Conservation (phyloP, 2,329 filamentous ascomycete genomes). For the Stachybotrys elegans region DNA sequence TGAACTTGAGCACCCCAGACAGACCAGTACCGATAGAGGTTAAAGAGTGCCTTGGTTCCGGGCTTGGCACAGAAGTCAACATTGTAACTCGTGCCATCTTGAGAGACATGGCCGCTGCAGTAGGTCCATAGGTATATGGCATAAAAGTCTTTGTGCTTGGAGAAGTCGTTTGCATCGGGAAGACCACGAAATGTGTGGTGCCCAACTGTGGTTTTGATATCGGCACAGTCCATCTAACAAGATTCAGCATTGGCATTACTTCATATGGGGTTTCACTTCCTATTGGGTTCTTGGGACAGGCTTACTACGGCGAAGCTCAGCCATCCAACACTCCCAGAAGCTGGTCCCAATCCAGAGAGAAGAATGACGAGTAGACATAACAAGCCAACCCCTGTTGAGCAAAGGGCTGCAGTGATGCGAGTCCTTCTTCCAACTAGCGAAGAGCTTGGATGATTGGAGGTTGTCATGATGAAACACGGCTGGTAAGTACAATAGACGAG, state of each 20-base stretch:
- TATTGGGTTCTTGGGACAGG: too few species aligned
- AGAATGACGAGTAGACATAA: not conserved
- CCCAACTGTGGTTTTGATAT: conserved; percentile 1
- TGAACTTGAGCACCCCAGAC: not conserved
- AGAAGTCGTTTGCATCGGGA: conserved; percentile 7
- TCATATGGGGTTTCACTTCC: too few species aligned
- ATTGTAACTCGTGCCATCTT: not conserved
- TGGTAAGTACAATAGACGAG: too few species aligned
- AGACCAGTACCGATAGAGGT: conserved; percentile 1
- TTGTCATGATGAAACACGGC: not conserved
- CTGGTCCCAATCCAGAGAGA: not conserved
- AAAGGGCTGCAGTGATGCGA: not conserved
- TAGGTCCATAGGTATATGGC: conserved; percentile 4
- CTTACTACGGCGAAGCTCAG: not conserved
- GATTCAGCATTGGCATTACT: too few species aligned
- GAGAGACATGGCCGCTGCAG: conserved; percentile 3
- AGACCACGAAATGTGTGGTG: conserved; percentile 3
- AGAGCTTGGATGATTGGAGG: not conserved
- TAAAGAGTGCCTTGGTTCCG: not conserved
- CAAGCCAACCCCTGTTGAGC: not conserved
- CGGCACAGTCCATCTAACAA: conserved; percentile 5
- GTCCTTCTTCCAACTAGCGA: not conserved
- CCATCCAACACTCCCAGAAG: not conserved
- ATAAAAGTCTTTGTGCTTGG: conserved; percentile 8
- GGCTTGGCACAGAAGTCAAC: not conserved